Percentiles rank a stretch among this genome's conserved stretches.
phyloP scores from a whole-genome alignment of 179 eudicot genomes.

The Heliamphora pulchella region DNA sequence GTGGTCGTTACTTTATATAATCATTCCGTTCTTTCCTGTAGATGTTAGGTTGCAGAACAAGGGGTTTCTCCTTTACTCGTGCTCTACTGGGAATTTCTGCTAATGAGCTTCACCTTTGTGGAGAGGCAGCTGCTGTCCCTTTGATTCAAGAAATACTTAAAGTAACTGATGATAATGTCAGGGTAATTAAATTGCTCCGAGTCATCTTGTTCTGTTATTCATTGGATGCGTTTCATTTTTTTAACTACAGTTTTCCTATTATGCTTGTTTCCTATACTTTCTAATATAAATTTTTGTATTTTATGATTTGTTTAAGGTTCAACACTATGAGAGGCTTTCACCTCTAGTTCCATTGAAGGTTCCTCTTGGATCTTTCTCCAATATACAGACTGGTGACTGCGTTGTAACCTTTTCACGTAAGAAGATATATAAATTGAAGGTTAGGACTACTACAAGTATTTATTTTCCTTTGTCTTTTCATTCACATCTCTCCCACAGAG shows the following conservation, averaged over 20 bases:
- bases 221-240: neutral
- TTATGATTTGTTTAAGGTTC: slow-evolving; percentile 40
- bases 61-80: slow-evolving; percentile 94
- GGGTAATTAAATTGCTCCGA: slow-evolving; percentile 35
- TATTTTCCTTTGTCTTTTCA: neutral
- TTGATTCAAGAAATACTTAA: slow-evolving; percentile 68
- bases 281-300: neutral
- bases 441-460: slow-evolving; percentile 16
- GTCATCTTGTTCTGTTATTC: neutral
- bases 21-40: slow-evolving; percentile 19
- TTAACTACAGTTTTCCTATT: neutral
- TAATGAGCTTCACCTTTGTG: slow-evolving; percentile 90
- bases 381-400: slow-evolving; percentile 80
- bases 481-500: neutral
- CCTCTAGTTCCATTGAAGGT: slow-evolving; percentile 66
- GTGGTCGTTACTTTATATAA: neutral
- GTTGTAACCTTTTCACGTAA: slow-evolving; percentile 86
- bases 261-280: slow-evolving; percentile 11
- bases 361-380: slow-evolving; percentile 76
- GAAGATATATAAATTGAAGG: slow-evolving; percentile 67
- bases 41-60: slow-evolving; percentile 80
- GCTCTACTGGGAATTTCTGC: slow-evolving; percentile 85
- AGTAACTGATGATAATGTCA: slow-evolving; percentile 70
- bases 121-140: slow-evolving; percentile 94
- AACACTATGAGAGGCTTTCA: slow-evolving; percentile 80